phyloP scores from a whole-genome alignment of 495 filamentous ascomycete species.

The Thermothielavioides terrestris region DNA sequence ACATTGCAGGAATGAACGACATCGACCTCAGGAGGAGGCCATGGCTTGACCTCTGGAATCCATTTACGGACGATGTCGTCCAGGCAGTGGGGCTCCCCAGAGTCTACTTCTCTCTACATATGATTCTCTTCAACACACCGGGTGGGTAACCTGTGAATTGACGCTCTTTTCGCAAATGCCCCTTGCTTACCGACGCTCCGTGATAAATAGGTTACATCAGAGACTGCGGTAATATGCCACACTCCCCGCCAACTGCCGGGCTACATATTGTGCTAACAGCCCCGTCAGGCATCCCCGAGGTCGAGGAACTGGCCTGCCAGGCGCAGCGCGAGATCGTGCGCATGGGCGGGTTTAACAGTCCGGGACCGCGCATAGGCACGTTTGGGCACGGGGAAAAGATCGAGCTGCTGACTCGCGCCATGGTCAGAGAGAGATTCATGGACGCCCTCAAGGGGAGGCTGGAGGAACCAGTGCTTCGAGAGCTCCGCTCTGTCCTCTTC shows the following conservation, averaged over 20 bases:
- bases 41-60: not conserved
- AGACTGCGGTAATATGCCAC: slow-evolving; percentile 4
- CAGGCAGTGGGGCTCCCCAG: not conserved
- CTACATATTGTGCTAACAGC: not conserved
- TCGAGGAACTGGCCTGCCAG: not conserved
- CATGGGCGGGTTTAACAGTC: not conserved
- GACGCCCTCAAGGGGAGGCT: not conserved
- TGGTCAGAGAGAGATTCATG: not conserved
- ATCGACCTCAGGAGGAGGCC: not conserved
- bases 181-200: not conserved
- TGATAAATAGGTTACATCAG: slow-evolving; percentile 4
- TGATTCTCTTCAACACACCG: not conserved
- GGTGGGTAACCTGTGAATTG: not conserved
- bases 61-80: not conserved
- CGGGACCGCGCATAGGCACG: not conserved
- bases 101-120: not conserved
- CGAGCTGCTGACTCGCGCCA: slow-evolving; percentile 2
- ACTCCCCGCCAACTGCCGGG: not conserved
- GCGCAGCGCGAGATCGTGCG: not conserved
- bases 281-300: slow-evolving; percentile 7
- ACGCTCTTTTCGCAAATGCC: not conserved
- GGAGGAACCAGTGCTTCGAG: not conserved
- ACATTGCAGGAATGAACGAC: not conserved
- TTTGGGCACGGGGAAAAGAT: not conserved
- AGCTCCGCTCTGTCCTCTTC: slow-evolving; percentile 19